A percentile compares a stretch with the other conserved stretches of the same genome.
These are phyloP conservation scores for Aspergillus sp. DNA, from an alignment of 2,329 filamentous ascomycete genomes.

Conservation along the genomic window DNA sequence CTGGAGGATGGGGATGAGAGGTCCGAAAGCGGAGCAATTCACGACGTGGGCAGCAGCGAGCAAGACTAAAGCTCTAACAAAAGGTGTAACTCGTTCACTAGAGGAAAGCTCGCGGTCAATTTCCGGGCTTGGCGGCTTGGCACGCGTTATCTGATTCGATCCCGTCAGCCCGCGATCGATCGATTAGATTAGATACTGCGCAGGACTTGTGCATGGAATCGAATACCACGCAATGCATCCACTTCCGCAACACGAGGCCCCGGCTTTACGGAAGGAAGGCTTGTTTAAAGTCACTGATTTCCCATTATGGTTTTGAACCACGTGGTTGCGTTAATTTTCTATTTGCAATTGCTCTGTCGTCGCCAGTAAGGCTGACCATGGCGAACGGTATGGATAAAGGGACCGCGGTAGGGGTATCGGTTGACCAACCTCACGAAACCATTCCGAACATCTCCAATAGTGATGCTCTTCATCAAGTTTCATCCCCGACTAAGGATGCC, in stretches of 20 bases:
- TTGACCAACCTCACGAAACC: neutral
- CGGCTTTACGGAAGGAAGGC: neutral
- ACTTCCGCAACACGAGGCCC: neutral
- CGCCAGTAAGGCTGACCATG: neutral
- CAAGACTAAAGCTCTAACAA: neutral
- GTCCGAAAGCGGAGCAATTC: neutral
- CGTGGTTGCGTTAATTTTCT: neutral
- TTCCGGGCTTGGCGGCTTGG: slow-evolving; percentile 11
- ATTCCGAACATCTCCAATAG: neutral
- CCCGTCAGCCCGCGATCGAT: neutral
- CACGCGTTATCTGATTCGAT: slow-evolving; percentile 14
- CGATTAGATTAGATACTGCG: slow-evolving; percentile 4
- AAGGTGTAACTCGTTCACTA: neutral
- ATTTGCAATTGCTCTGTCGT: neutral
- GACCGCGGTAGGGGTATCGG: neutral
- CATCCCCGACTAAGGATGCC: neutral
- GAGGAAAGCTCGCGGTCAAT: neutral
- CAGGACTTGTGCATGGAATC: neutral
- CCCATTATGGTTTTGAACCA: neutral
- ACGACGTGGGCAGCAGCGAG: neutral
- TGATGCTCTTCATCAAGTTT: neutral
- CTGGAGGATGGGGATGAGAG: neutral
- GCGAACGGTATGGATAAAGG: neutral
- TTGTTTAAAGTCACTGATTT: neutral
- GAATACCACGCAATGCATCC: neutral